These are phyloP conservation scores for Garcia nutans DNA, from an alignment of 345 rosid genomes.

Conservation along the genomic window DNA sequence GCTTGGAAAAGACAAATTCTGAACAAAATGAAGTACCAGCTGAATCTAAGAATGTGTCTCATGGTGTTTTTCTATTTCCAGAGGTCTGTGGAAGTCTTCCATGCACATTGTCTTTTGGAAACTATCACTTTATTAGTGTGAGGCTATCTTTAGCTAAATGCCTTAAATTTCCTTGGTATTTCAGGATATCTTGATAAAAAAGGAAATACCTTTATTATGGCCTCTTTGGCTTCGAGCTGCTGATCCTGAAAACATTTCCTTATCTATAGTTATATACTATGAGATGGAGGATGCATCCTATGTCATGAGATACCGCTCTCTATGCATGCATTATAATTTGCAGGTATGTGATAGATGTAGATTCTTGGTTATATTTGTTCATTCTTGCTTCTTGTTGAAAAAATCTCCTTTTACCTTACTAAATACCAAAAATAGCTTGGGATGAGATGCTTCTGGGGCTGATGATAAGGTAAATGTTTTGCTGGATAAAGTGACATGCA, in stretches of 20 bases:
- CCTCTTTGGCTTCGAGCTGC: slow-evolving; percentile 98
- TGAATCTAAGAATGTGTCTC: slow-evolving; percentile 35
- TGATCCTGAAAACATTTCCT: slow-evolving; percentile 66
- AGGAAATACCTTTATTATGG: slow-evolving; percentile 66
- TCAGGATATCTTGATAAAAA: slow-evolving; percentile 63
- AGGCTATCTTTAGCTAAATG: slow-evolving; percentile 17
- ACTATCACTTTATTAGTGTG: slow-evolving; percentile 16
- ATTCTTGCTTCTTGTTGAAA: neutral
- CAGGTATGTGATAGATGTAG: slow-evolving; percentile 50
- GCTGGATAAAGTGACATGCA: neutral
- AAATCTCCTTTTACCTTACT: neutral
- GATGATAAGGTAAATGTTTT: neutral
- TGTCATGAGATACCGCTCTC: slow-evolving; percentile 76
- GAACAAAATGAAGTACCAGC: slow-evolving; percentile 32
- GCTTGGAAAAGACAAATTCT: slow-evolving; percentile 50
- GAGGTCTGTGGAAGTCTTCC: slow-evolving; percentile 53
- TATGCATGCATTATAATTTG: slow-evolving; percentile 73
- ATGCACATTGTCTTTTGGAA: slow-evolving; percentile 16
- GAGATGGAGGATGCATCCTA: slow-evolving; percentile 76
- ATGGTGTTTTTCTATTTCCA: slow-evolving; percentile 66
- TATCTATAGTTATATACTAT: slow-evolving; percentile 70
- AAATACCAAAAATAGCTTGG: neutral
- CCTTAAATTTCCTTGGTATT: slow-evolving; percentile 25
- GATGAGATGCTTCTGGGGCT: slow-evolving; percentile 6
- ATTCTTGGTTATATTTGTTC: slow-evolving; percentile 14